A percentile compares a stretch with the other conserved stretches of the same genome.
These are phyloP conservation scores for Phytophthora chlamydospora DNA, from an alignment of 352 stramenopile genomes.

Conservation along the genomic window DNA sequence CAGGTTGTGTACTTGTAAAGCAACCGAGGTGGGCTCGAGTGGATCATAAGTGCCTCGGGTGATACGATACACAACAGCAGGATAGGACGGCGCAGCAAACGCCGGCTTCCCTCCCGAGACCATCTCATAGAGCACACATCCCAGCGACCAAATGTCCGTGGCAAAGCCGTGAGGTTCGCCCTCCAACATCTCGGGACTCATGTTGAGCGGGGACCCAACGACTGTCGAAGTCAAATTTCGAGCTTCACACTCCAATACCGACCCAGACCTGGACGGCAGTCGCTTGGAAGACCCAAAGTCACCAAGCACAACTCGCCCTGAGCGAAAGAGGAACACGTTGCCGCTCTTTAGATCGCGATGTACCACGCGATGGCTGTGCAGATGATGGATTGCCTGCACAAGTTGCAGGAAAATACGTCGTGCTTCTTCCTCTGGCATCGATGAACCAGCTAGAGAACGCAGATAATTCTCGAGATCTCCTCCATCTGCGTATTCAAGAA, in stretches of 20 bases:
- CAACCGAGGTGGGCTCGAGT: constrained; percentile 20
- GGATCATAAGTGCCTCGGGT: constrained; percentile 43
- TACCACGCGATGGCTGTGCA: constrained; percentile 60
- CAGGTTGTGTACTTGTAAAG: constrained; percentile 23
- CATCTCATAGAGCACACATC: constrained; percentile 84
- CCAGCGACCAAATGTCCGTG: constrained; percentile 81
- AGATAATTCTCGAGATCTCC: constrained; percentile 66
- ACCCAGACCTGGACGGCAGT: constrained; percentile 19
- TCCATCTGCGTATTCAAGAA: constrained; percentile 73
- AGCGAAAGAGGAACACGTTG: constrained; percentile 82
- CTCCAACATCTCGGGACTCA: constrained; percentile 77
- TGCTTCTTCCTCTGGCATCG: constrained; percentile 17
- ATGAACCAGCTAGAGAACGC: neutral
- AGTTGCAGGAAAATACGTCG: constrained; percentile 70
- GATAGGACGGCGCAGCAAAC: constrained; percentile 69
- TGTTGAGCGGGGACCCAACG: constrained; percentile 76
- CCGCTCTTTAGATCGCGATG: constrained; percentile 90
- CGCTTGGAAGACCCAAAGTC: constrained; percentile 76
- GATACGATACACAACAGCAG: constrained; percentile 54
- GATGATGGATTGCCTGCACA: constrained; percentile 82
- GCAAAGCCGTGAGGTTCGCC: constrained; percentile 58
- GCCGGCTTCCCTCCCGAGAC: constrained; percentile 43
- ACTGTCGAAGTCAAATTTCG: constrained; percentile 48
- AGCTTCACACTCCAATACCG: constrained; percentile 5
- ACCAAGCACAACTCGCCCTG: constrained; percentile 80